Evolutionary conservation across 139 green algal genomes (phyloP).

Genomic region (Nannochloris sp.): DNA sequence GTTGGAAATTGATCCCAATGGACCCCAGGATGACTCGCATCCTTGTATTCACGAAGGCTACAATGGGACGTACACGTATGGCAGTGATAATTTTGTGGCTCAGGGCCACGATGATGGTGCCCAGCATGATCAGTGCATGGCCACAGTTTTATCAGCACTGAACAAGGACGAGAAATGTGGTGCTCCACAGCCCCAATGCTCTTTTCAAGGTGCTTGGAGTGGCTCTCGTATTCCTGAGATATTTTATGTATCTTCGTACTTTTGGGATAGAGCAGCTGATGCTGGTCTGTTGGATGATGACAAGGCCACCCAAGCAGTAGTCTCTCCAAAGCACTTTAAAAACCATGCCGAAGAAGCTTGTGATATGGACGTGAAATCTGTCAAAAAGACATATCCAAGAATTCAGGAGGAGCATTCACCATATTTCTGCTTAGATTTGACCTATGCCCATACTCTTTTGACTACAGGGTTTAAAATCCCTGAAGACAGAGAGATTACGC

Average conservation of each 20-base stretch:
- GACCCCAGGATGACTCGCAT: conserved; percentile 34
- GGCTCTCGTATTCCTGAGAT: conserved; percentile 32
- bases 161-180: conserved; percentile 35
- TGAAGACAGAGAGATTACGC: conserved; percentile 28
- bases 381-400: conserved; percentile 16
- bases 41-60: conserved; percentile 64
- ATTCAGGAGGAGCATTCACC: conserved; percentile 42
- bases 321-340: conserved; percentile 38
- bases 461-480: conserved; percentile 69
- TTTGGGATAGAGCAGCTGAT: conserved; percentile 80
- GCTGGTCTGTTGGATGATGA: conserved; percentile 35
- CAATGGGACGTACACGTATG: conserved; percentile 46
- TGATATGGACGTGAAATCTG: conserved; percentile 7
- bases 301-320: conserved; percentile 11
- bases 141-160: conserved; percentile 25
- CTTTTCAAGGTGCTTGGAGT: conserved; percentile 87
- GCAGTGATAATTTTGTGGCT: conserved; percentile 30
- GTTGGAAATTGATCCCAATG: conserved; percentile 35
- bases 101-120: conserved; percentile 1
- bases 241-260: conserved; percentile 94
- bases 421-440: conserved; percentile 90
- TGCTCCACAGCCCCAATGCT: conserved; percentile 66
- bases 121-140: conserved; percentile 19
- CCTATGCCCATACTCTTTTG: conserved; percentile 77
- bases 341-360: conserved; percentile 38